These are phyloP conservation scores for Sedum album DNA, from an alignment of 164 flowering plant genomes.

Conservation along the genomic window DNA sequence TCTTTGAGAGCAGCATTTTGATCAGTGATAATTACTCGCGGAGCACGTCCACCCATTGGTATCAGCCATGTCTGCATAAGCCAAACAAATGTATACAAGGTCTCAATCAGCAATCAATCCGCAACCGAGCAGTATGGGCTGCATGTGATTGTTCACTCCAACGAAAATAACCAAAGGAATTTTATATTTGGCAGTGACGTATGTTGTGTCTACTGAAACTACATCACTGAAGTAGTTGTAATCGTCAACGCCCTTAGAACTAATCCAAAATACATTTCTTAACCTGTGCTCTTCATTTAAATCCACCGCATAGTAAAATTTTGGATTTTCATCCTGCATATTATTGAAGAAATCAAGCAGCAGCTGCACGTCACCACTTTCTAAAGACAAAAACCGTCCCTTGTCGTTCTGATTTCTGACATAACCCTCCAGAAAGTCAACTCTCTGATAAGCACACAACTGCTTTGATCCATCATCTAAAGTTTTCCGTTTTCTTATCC, in stretches of 20 bases:
- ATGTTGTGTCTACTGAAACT: constrained; percentile 38
- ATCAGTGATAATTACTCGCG: constrained; percentile 34
- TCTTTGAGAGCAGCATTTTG: constrained; percentile 30
- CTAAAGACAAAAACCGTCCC: constrained; percentile 31
- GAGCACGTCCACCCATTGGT: constrained; percentile 37
- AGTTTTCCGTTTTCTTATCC: constrained; percentile 28
- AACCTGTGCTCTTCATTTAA: constrained; percentile 38
- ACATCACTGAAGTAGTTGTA: constrained; percentile 35
- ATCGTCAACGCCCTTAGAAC: constrained; percentile 37
- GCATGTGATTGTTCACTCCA: constrained; percentile 48
- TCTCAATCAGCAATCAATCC: constrained; percentile 41
- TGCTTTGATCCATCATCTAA: constrained; percentile 24
- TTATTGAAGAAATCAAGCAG: constrained; percentile 17
- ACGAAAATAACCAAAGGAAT: constrained; percentile 34
- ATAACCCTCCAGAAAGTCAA: constrained; percentile 23
- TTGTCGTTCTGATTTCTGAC: constrained; percentile 29
- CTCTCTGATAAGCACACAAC: constrained; percentile 24
- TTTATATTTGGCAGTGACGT: constrained; percentile 29
- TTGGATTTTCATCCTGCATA: constrained; percentile 43
- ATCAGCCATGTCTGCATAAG: constrained; percentile 40
- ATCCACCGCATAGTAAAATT: constrained; percentile 45
- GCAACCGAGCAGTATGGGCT: constrained; percentile 40
- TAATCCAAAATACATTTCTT: constrained; percentile 47
- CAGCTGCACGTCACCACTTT: constrained; percentile 15
- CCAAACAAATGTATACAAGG: constrained; percentile 35